Conservation (phyloP, 176 grass and related monocot genomes). For the Rhynchospora pubera region DNA sequence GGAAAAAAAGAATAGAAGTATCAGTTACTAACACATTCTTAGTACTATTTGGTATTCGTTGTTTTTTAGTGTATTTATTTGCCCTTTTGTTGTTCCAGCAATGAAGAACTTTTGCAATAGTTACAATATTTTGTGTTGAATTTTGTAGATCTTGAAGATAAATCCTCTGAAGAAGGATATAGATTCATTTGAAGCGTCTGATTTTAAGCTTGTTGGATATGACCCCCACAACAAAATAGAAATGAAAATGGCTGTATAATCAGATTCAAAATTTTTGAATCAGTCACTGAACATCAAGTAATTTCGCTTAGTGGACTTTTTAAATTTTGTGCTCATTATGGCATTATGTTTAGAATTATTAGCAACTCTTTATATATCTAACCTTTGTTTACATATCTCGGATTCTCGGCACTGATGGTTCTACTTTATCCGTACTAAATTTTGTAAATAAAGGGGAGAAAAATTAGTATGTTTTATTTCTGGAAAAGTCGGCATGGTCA, state of each 20-base stretch:
- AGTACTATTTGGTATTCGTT: neutral
- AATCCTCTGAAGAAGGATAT: conserved; percentile 71
- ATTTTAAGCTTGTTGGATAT: conserved; percentile 71
- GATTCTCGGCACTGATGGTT: neutral
- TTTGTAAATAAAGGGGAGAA: neutral
- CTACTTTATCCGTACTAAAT: neutral
- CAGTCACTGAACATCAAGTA: too few relatives aligned
- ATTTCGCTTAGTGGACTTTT: neutral
- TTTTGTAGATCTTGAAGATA: conserved; percentile 61
- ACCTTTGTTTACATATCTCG: neutral
- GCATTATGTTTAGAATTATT: neutral
- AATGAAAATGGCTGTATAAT: conserved; percentile 82
- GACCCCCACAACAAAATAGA: conserved; percentile 87
- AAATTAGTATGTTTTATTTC: neutral
- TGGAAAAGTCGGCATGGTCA: neutral
- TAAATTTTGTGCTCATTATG: neutral
- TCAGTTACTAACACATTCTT: neutral
- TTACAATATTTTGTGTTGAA: neutral
- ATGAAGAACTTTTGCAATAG: neutral
- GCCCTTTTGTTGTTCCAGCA: neutral
- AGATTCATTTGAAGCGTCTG: conserved; percentile 73
- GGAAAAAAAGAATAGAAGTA: too few relatives aligned
- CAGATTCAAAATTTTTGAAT: too few relatives aligned
- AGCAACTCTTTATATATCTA: neutral
- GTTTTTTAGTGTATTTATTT: conserved; percentile 13